Evolutionary conservation across 1,284 basidiomycete species (phyloP).

Genomic region (Takashimella tepidaria): DNA sequence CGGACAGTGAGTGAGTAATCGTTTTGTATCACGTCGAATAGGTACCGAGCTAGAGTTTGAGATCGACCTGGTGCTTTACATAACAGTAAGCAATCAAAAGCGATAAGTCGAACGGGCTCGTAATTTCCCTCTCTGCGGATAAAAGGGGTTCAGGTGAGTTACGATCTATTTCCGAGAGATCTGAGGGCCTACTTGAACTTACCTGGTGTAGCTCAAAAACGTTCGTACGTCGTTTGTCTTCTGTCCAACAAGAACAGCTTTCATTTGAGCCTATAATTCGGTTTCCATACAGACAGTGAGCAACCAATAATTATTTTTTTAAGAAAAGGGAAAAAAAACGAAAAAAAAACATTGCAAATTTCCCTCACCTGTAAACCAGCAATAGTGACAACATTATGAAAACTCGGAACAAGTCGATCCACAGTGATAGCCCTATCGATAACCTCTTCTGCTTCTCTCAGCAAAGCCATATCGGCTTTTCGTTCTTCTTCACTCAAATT

Average conservation of each 20-base stretch:
- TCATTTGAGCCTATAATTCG: conserved; percentile 85
- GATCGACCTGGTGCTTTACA: conserved; percentile 60
- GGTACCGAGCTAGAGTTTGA: conserved; percentile 66
- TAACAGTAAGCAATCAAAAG: conserved; percentile 89
- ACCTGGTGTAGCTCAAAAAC: conserved; percentile 88
- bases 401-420: conserved; percentile 91
- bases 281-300: background rate
- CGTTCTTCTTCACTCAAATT: conserved; percentile 11
- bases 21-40: conserved; percentile 80
- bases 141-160: too few relatives aligned
- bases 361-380: conserved; percentile 74
- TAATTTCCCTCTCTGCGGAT: conserved; percentile 83
- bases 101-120: conserved; percentile 80
- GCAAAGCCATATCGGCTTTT: conserved; percentile 47
- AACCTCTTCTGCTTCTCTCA: conserved; percentile 68
- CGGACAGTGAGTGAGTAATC: conserved; percentile 79
- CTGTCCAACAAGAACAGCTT: conserved; percentile 71
- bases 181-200: conserved; percentile 26
- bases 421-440: conserved; percentile 89
- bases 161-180: too few relatives aligned
- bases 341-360: conserved; percentile 20
- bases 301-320: too few relatives aligned
- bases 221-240: conserved; percentile 73
- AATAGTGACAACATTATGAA: conserved; percentile 87
- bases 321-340: too few relatives aligned